These are phyloP conservation scores for Chenopodium quinoa DNA, from an alignment of 148 eudicot species.

Conservation along the genomic window DNA sequence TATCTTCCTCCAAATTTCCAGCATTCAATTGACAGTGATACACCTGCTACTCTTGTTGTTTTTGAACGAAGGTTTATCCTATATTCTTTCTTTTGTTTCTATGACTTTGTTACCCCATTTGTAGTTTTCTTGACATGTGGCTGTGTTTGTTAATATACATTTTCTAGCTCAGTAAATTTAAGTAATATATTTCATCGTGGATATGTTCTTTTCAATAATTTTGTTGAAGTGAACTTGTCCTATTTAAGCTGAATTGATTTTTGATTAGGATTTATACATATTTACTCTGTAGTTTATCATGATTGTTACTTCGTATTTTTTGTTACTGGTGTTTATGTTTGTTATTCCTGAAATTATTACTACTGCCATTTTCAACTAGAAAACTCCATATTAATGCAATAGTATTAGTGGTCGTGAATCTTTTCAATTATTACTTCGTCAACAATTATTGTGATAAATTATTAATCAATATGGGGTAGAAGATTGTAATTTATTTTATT, in stretches of 20 bases:
- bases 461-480: no score
- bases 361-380: no score
- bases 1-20: constrained; percentile 74
- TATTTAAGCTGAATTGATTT: not conserved
- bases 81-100: not conserved
- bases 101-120: not conserved
- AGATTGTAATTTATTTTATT: not conserved
- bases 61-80: constrained; percentile 78
- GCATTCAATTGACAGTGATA: constrained; percentile 54
- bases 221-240: not conserved
- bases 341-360: no score
- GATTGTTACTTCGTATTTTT: not conserved
- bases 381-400: no score
- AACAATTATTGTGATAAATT: no score
- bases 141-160: not conserved
- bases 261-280: not conserved
- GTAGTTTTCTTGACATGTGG: not conserved
- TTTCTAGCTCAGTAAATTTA: not conserved
- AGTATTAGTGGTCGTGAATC: no score
- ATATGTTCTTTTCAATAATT: not conserved
- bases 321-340: not conserved
- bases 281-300: not conserved
- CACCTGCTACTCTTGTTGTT: constrained; percentile 67
- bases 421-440: no score
- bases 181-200: not conserved